These are phyloP conservation scores for Boletus coccyginus DNA, from an alignment of 768 basidiomycete genomes.

Conservation along the genomic window DNA sequence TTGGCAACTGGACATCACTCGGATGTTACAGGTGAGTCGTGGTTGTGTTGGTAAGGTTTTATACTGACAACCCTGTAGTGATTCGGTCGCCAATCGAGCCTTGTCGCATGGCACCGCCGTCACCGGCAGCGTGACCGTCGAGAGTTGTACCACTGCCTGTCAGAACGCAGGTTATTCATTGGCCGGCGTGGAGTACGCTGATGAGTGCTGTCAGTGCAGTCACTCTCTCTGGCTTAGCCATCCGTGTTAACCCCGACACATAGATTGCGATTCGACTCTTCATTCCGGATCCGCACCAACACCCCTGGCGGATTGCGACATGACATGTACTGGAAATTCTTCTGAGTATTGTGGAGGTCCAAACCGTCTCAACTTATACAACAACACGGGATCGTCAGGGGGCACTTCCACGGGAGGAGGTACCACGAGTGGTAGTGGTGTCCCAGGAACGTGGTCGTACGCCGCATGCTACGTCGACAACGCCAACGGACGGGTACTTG, in stretches of 20 bases:
- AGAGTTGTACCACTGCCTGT: constrained; percentile 49
- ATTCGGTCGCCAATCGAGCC: constrained; percentile 32
- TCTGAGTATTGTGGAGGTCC: constrained; percentile 75
- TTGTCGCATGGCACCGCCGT: constrained; percentile 33
- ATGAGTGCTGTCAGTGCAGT: constrained; percentile 45
- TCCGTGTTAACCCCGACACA: constrained; percentile 42
- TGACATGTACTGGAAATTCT: constrained; percentile 23
- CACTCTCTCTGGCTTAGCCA: constrained; percentile 20
- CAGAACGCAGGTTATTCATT: constrained; percentile 37
- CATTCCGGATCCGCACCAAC: constrained; percentile 31
- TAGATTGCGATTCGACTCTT: constrained; percentile 21
- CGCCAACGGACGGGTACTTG: constrained; percentile 58
- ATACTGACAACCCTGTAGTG: constrained; percentile 23
- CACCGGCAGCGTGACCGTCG: constrained; percentile 41
- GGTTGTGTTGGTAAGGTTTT: background rate
- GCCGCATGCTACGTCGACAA: constrained; percentile 73
- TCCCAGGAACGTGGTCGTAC: constrained; percentile 59
- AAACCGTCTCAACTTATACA: constrained; percentile 36
- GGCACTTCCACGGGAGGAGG: constrained; percentile 28
- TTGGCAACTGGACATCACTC: constrained; percentile 65
- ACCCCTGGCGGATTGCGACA: constrained; percentile 51
- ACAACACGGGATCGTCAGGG: constrained; percentile 2
- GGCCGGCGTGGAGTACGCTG: constrained; percentile 47
- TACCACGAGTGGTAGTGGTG: constrained; percentile 38
- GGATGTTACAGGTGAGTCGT: constrained; percentile 70